Base-by-base conservation (phyloP, 306 rosid species). In the Bauhinia variegata region DNA sequence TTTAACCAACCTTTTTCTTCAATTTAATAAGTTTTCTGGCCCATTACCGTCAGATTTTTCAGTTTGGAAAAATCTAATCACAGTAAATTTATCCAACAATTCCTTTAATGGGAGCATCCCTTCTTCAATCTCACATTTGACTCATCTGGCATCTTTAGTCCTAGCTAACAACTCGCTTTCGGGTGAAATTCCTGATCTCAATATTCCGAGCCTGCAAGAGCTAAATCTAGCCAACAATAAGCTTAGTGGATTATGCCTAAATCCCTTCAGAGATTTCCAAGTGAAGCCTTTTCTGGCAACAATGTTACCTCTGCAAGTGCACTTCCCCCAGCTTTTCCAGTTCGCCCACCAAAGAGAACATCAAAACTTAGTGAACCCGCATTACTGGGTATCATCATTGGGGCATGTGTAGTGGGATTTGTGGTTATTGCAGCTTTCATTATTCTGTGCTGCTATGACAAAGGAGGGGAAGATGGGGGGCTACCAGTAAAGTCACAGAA, bases 91-190 rank as follows among this genome's bases (percentile, higher is more conserved):
- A 8, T 86, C 89, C 43, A 78, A 84, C 72, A 92, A 92, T 78
- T 58, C 69, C 66, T 92, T 89, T 10, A 86, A 69, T 81, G 93
- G 91, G 55, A 84, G 71, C 57, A 87, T 92, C 64, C 96, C 98
- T 46, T 67, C 77, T 46, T 89, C 98, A 36, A 70, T 89, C 61
- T 72, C 85, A 7, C 87, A 83, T 56, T 76, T 89, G 73, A 86
- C 93, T 55, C 88, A 83, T 66, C 79, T 89, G 51, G 74, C 75
- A 28, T 60, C 74, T 57, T 70, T 92, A 72, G 72, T 78, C 79
- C 92, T 89, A 32, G 87, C 98, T 10, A 85, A 89, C 81, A 92
- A 92, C 84, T 84, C 71, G 1, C 80, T 92, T 67, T 80, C 93
- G 6, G 98, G 98, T 62, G 73, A 60, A 53, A 80, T 92, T 75